Evolutionary conservation across 2,329 filamentous ascomycete species (phyloP), one percentile per base, ranked within the genome.

Genomic region (Lasiodiplodia theobromae): DNA sequence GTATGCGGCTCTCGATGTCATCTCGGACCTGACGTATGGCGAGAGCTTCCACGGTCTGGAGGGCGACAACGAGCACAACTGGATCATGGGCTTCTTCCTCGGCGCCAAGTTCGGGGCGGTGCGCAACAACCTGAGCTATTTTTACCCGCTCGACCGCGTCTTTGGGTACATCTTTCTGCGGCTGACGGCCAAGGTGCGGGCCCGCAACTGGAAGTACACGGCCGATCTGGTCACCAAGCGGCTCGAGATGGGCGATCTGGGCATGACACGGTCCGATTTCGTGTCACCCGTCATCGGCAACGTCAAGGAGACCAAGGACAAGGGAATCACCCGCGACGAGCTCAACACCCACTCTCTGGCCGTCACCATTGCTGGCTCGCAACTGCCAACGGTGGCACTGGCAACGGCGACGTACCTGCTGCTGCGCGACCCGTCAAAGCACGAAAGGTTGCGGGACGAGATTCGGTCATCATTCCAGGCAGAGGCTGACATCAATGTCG

Each of bases 1-100:
- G 11, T 53, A 53, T 4, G 51, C 28, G 6, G 25, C 51, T 2
- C 51, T 53, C 12, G 51, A 53, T 16, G 31, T 53, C 51, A 53
- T 53, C 25, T 14, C 51, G 23, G 51, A 53, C 51, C 51, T 53
- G 23, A 12, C 51, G 11, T 53, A 28, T 16, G 51, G 51, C 23
- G 51, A 53, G 51, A 53, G 51, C 25, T 53, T 53, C 51, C 51
- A 53, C 51, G 51, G 51, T 23, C 23, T 53, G 23, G 51, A 31
- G 51, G 51, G 25, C 51, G 25, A 53, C 51, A 53, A 53, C 25
- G 51, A 53, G 51, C 51, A 53, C 51, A 18, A 18, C 25, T 53
- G 51, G 51, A 53, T 53, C 51, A 25, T 28, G 51, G 51, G 51
- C 25, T 53, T 53, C 51, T 53, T 53, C 51, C 51, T 53, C 4